Base-by-base conservation (phyloP, 345 rosid species). In the Passiflora organensis region DNA sequence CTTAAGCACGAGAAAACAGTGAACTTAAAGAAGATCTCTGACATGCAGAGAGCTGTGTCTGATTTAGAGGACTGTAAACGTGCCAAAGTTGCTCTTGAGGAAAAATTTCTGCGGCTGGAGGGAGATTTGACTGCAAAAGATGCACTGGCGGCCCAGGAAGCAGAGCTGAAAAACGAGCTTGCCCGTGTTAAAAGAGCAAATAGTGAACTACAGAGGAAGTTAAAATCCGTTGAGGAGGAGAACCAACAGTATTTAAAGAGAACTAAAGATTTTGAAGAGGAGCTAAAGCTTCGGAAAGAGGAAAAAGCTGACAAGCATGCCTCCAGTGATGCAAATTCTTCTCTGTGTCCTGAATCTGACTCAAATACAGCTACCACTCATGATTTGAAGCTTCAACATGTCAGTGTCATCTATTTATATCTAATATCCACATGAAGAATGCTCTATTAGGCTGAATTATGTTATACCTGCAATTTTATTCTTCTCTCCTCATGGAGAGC, bases 61-160 rank as follows among this genome's bases (percentile, higher is more conserved):
- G 75, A 76, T 41, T 37, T 82, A 66, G 85, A 78, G 54, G 71
- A 71, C 43, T 77, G 75, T 72, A 74, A 56, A 58, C 68, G 56
- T 41, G 71, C 60, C 46, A 82, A 79, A 66, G 73, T 72, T 51
- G 69, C 70, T 37, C 83, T 84, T 6, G 80, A 82, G 71, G 87
- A 84, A 71, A 81, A 78, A 68, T 72, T 84, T 60, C 62, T 82
- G 28, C 66, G 87, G 60, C 74, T 84, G 48, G 75, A 78, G 64
- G 85, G 87, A 21, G 87, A 84, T 69, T 70, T 84, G 75, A 74
- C 80, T 22, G 87, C 87, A 56, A 72, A 67, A 72, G 85, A 79
- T 68, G 85, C 85, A 64, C 10, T 72, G 56, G 78, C 72, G 22
- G 60, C 68, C 28, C 80, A 78, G 60, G 83, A 79, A 47, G 82